These are phyloP conservation scores for Clavispora phyllophila DNA, from an alignment of 805 yeast species.

Conservation along the genomic window DNA sequence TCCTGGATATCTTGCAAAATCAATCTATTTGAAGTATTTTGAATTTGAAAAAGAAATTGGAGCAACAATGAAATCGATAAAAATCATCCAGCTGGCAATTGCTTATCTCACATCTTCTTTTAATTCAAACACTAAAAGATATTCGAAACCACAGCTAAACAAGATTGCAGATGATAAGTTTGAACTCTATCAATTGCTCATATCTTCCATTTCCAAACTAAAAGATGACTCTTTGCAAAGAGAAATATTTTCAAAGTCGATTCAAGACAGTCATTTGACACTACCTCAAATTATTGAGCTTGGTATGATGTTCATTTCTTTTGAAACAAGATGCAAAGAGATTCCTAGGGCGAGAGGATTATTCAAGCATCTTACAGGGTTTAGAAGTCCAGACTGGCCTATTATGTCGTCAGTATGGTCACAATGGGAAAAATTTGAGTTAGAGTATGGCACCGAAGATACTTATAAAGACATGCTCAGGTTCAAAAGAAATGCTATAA, in stretches of 20 bases:
- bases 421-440: conserved; percentile 48
- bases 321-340: conserved; percentile 54
- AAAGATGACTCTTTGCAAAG: conserved; percentile 17
- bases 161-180: conserved; percentile 19
- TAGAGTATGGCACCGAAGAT: conserved; percentile 62
- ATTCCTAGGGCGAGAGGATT: conserved; percentile 58
- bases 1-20: conserved; percentile 43
- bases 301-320: conserved; percentile 47
- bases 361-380: conserved; percentile 34
- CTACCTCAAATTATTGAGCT: conserved; percentile 38
- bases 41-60: conserved; percentile 59
- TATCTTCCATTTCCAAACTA: conserved; percentile 4
- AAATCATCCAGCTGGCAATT: conserved; percentile 17
- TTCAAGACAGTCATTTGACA: conserved; percentile 39
- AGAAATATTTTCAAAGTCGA: conserved; percentile 41
- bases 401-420: conserved; percentile 4
- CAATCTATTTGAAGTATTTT: conserved; percentile 52
- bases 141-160: conserved; percentile 9
- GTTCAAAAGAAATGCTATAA: conserved; percentile 42
- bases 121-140: conserved; percentile 1
- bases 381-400: conserved; percentile 18
- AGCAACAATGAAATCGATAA: conserved; percentile 40
- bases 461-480: conserved; percentile 72
- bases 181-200: conserved; percentile 15
- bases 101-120: conserved; percentile 5